phyloP scores from a whole-genome alignment of 441 rosid genomes.

The Manihot esculenta region DNA sequence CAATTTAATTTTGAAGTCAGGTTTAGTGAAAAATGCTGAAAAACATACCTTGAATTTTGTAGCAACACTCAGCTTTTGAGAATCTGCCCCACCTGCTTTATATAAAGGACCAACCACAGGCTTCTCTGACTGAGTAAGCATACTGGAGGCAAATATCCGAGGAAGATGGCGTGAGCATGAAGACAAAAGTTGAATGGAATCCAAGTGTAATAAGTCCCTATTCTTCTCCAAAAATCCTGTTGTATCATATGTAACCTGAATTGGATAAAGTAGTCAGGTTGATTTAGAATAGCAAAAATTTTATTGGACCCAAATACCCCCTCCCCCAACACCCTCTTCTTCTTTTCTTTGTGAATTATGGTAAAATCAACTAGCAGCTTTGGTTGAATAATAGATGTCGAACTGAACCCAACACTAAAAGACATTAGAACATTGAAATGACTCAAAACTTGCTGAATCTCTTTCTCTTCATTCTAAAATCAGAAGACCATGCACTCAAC shows the following conservation, averaged over 20 bases:
- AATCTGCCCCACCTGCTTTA: conserved; percentile 98
- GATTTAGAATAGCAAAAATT: background rate
- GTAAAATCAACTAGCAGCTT: background rate
- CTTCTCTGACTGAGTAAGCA: conserved; percentile 85
- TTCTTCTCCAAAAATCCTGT: conserved; percentile 97
- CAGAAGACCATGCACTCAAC: background rate
- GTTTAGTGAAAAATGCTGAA: conserved; percentile 5
- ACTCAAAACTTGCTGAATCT: background rate
- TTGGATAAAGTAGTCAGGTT: conserved; percentile 32
- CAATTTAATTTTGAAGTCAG: background rate
- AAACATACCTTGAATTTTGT: conserved; percentile 88
- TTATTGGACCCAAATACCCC: background rate
- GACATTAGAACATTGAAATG: background rate
- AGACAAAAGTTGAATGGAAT: conserved; percentile 91
- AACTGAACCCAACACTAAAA: background rate
- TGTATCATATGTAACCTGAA: conserved; percentile 90
- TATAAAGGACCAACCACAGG: conserved; percentile 77
- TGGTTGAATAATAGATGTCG: background rate
- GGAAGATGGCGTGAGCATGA: conserved; percentile 90
- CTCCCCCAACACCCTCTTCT: background rate
- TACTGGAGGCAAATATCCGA: conserved; percentile 81
- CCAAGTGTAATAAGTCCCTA: conserved; percentile 90
- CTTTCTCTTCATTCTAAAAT: background rate
- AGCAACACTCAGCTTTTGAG: conserved; percentile 90
- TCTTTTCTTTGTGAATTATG: background rate